Evolutionary conservation across 495 filamentous ascomycete species (phyloP), one percentile per base, ranked within the genome.

Genomic region (Polyplosphaeria fusca): DNA sequence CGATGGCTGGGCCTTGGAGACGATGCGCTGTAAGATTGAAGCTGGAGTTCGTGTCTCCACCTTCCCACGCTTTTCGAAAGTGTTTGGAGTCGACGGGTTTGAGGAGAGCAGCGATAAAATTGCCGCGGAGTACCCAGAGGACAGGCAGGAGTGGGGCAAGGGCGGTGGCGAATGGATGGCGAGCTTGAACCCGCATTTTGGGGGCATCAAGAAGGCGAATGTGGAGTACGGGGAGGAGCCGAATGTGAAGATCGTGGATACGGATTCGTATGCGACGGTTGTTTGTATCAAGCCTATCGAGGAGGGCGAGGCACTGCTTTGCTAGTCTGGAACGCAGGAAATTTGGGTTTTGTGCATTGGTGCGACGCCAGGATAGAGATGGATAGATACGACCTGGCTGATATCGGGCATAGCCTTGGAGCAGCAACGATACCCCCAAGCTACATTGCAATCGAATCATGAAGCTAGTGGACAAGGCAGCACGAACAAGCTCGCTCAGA

Each of bases 1-100:
- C 19, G 68, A 70, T 40, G 68, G 67, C 13, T 70, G 68, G 68
- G 53, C 68, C 3, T 46, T 69, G 16, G 64, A 69, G n/a, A 64
- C 65, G 2, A n/a, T 68, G 24, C 19, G 56, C 13, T 32, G 54
- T 7, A 68, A 68, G 49, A 55, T 69, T 18, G 35, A 43, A 28
- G 23, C 20, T 0, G 41, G n/a, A 5, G 50, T 64, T 24, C 47
- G 55, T 11, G 38, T 65, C 14, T 42, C 37, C 18, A 14, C 11
- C 19, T 49, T 41, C 35, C 57, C 57, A 18, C 39, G 48, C 32
- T 53, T 23, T 28, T 20, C n/a, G 12, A 52, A 60, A 42, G n/a
- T 37, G 37, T 51, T 30, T n/a, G 47, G 18, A 20, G n/a, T 26
- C 1, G 38, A 28, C 12, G 39, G 27, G 4, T 20, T 19, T 16